A percentile compares a stretch with the other conserved stretches of the same genome.
Conservation (phyloP, 2,329 filamentous ascomycete species). For the Cladosporium velox region DNA sequence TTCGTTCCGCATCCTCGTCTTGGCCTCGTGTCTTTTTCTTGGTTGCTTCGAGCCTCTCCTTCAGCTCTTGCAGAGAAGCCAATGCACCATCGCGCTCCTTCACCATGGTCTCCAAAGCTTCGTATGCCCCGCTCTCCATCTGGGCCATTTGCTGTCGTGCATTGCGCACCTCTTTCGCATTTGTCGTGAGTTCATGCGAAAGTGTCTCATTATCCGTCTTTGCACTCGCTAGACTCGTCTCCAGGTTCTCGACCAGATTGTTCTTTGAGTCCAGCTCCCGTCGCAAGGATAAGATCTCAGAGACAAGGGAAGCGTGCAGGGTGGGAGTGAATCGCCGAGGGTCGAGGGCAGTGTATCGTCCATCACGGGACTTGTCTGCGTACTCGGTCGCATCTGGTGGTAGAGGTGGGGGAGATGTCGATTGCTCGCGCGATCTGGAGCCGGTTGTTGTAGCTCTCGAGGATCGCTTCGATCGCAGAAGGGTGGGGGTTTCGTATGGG, state of each 20-base stretch:
- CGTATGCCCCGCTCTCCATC: slow-evolving; percentile 83
- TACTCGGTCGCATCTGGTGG: slow-evolving; percentile 46
- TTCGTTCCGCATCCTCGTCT: slow-evolving; percentile 79
- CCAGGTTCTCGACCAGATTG: slow-evolving; percentile 81
- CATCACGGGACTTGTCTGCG: slow-evolving; percentile 50
- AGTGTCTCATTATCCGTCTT: slow-evolving; percentile 75
- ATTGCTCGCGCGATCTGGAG: slow-evolving; percentile 65
- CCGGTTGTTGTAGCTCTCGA: slow-evolving; percentile 56
- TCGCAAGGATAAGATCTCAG: slow-evolving; percentile 84
- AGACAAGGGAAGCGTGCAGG: slow-evolving; percentile 88
- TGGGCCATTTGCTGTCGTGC: slow-evolving; percentile 83
- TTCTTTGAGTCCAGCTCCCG: slow-evolving; percentile 90
- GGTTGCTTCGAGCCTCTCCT: slow-evolving; percentile 71
- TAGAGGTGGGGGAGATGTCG: slow-evolving; percentile 62
- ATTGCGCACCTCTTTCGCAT: slow-evolving; percentile 74
- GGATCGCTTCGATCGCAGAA: slow-evolving; percentile 59
- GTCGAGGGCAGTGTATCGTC: slow-evolving; percentile 68
- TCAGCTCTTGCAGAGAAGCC: slow-evolving; percentile 69
- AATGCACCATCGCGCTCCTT: slow-evolving; percentile 84
- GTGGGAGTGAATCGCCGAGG: slow-evolving; percentile 93
- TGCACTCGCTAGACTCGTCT: slow-evolving; percentile 69
- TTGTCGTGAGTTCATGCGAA: slow-evolving; percentile 61
- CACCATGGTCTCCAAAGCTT: slow-evolving; percentile 78
- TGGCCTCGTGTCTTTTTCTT: slow-evolving; percentile 77
- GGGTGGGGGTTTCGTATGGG: slow-evolving; percentile 63